phyloP scores from a whole-genome alignment of 2,329 filamentous ascomycete species.

The Xylaria sp. region DNA sequence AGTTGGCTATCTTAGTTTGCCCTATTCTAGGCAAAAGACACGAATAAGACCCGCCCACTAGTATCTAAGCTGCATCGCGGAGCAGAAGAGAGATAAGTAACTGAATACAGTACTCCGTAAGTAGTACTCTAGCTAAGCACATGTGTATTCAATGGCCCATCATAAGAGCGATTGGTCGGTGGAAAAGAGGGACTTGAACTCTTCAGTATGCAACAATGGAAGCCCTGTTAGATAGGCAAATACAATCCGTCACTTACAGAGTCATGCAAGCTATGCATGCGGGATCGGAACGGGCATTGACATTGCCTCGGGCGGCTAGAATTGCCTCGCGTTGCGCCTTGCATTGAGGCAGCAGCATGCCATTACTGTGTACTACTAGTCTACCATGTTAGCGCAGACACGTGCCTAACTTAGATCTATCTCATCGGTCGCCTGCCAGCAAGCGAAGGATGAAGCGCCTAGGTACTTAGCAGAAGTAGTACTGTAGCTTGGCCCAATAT shows the following conservation, averaged over 20 bases:
- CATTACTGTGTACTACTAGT: not conserved
- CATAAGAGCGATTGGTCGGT: too few relatives aligned
- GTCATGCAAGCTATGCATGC: not conserved
- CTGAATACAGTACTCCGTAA: not conserved
- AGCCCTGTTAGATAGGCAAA: not conserved
- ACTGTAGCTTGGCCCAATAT: too few relatives aligned
- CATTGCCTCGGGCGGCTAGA: not conserved
- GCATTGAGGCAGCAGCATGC: not conserved
- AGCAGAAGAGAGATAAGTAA: not conserved
- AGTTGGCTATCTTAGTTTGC: conserved; percentile 4
- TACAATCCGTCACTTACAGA: not conserved
- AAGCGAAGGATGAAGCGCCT: too few relatives aligned
- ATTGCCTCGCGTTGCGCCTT: conserved; percentile 10
- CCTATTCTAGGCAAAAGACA: conserved; percentile 10
- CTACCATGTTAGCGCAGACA: conserved; percentile 13
- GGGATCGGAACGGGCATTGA: not conserved
- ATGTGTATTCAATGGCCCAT: too few relatives aligned
- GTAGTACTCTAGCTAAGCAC: too few relatives aligned
- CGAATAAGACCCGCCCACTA: conserved; percentile 8
- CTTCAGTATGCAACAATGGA: not conserved
- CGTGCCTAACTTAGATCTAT: not conserved
- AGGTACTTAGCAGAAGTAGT: too few relatives aligned
- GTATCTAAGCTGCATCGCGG: not conserved
- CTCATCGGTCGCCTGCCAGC: not conserved
- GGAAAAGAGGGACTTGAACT: too few relatives aligned